Percentiles rank a stretch among this genome's conserved stretches.
Evolutionary conservation across 2,329 filamentous ascomycete genomes (phyloP).

Genomic region (Colletotrichum navitas): DNA sequence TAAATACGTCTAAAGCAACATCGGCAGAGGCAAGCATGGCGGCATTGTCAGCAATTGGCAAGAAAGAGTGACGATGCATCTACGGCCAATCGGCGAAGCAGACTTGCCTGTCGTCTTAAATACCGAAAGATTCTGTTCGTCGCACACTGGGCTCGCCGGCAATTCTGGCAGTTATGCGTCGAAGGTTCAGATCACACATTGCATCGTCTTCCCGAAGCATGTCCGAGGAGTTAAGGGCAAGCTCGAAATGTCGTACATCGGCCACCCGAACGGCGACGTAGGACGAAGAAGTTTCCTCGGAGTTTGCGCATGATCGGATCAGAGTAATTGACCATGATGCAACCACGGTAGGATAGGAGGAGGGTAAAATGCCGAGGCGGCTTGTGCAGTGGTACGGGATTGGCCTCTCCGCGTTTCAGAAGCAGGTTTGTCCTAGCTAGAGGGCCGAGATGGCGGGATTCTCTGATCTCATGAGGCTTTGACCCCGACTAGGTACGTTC

Average conservation of each 20-base stretch:
- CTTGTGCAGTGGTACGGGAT: constrained; percentile 32
- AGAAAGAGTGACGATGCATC: too few species aligned
- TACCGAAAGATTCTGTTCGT: constrained; percentile 12
- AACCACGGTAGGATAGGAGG: constrained; percentile 2
- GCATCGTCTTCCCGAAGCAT: not conserved
- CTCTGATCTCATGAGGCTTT: not conserved
- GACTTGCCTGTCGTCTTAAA: constrained; percentile 17
- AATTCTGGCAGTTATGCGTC: not conserved
- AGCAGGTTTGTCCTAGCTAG: constrained; percentile 31
- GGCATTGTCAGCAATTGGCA: not conserved
- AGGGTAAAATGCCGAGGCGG: constrained; percentile 8
- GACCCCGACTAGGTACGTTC: not conserved
- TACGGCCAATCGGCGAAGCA: not conserved
- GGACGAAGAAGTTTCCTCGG: constrained; percentile 14
- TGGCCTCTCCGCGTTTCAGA: constrained; percentile 43
- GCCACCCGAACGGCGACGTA: constrained; percentile 32
- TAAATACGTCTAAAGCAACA: not conserved
- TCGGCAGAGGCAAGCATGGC: not conserved
- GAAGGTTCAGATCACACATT: constrained; percentile 20
- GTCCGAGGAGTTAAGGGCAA: not conserved
- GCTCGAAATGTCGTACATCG: constrained; percentile 21
- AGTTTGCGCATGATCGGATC: constrained; percentile 21
- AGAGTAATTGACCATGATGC: constrained; percentile 14
- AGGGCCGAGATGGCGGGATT: constrained; percentile 1
- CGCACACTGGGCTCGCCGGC: not conserved